Evolutionary conservation across 2,329 filamentous ascomycete genomes (phyloP).

Genomic region (Stenocarpella maydis): DNA sequence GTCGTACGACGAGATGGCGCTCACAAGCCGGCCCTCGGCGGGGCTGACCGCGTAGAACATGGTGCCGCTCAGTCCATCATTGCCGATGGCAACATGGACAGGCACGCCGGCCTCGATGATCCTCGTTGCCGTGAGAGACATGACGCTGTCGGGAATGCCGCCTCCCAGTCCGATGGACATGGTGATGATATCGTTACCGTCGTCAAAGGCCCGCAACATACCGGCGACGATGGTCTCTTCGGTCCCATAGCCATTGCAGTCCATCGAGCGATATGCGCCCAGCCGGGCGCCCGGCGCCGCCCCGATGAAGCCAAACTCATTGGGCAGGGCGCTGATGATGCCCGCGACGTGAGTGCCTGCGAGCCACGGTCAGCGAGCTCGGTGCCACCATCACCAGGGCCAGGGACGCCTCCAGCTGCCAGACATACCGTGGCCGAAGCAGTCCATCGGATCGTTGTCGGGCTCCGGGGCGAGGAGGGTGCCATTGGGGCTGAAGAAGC

Average conservation of each 20-base stretch:
- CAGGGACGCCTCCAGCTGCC: too few relatives aligned
- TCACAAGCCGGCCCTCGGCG: slow-evolving; percentile 2
- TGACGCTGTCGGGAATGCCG: slow-evolving; percentile 6
- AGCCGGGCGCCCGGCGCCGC: background rate
- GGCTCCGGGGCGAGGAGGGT: background rate
- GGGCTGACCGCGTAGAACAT: background rate
- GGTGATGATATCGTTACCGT: background rate
- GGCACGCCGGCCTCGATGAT: slow-evolving; percentile 5
- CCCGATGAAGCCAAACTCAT: background rate
- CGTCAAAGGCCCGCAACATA: slow-evolving; percentile 10
- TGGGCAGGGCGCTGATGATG: slow-evolving; percentile 8
- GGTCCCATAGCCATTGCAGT: background rate
- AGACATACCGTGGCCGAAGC: too few relatives aligned
- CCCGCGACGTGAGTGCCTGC: slow-evolving; percentile 5
- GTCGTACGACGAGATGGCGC: background rate
- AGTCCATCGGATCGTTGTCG: background rate
- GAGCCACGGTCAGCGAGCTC: too few relatives aligned
- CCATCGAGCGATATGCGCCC: background rate
- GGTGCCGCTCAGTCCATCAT: background rate
- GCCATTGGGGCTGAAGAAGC: background rate
- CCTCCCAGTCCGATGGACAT: background rate
- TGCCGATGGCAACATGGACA: slow-evolving; percentile 6
- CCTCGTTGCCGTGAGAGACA: slow-evolving; percentile 2
- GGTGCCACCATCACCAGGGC: too few relatives aligned
- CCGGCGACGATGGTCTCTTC: slow-evolving; percentile 1